These are phyloP conservation scores for Diaporthe amygdali DNA, from an alignment of 2,329 filamentous ascomycete species.

Conservation along the genomic window DNA sequence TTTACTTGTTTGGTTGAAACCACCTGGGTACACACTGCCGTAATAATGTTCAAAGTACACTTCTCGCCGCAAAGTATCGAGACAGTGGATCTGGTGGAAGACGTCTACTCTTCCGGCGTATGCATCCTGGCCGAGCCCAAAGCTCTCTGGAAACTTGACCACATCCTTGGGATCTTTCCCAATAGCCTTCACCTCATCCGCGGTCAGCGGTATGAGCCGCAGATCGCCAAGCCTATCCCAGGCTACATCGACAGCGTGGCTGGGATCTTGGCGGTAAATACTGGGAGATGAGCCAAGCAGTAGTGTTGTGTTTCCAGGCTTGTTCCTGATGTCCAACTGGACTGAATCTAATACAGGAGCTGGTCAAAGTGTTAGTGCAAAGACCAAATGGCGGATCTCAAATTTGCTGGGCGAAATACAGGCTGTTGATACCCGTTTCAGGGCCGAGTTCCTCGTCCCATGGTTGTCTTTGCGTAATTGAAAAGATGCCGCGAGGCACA, in stretches of 20 bases:
- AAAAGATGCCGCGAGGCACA: background rate
- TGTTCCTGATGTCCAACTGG: background rate
- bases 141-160: background rate
- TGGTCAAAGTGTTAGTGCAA: background rate
- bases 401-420: background rate
- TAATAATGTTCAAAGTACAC: background rate
- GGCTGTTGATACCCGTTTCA: background rate
- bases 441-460: background rate
- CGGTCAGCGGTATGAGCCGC: background rate
- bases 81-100: background rate
- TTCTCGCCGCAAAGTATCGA: background rate
- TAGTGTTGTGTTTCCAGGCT: background rate
- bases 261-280: background rate
- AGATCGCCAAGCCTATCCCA: background rate
- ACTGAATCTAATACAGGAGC: background rate
- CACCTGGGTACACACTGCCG: background rate
- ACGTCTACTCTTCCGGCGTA: background rate
- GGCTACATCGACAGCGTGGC: background rate
- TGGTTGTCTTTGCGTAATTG: background rate
- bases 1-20: background rate
- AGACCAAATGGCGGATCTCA: background rate
- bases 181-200: background rate
- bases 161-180: background rate
- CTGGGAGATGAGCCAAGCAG: background rate
- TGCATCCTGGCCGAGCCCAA: background rate